phyloP scores from a whole-genome alignment of 495 filamentous ascomycete genomes.

The Trichoderma orchidacearum region DNA sequence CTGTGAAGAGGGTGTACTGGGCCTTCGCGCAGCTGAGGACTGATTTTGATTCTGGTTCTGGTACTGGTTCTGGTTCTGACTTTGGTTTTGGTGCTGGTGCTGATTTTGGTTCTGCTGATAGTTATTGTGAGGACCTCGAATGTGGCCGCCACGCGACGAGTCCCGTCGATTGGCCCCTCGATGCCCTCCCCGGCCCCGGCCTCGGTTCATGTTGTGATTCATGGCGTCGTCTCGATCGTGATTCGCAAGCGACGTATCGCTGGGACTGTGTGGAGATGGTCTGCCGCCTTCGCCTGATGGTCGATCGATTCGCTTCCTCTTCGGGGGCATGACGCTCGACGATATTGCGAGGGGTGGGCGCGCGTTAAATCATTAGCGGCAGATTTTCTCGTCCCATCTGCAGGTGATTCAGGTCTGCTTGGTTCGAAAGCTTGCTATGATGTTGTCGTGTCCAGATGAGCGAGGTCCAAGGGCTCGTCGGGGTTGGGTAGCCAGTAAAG shows the following conservation, averaged over 20 bases:
- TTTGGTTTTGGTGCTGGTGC: background rate
- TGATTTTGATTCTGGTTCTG: background rate
- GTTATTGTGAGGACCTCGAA: background rate
- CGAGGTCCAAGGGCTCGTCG: background rate
- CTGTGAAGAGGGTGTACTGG: conserved; percentile 5
- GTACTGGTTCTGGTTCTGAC: background rate
- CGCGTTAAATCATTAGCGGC: background rate
- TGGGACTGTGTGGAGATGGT: conserved; percentile 39
- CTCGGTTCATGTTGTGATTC: conserved; percentile 7
- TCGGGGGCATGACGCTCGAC: conserved; percentile 29
- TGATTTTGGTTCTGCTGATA: background rate
- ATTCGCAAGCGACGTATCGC: conserved; percentile 30
- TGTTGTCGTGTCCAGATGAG: background rate
- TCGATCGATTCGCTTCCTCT: conserved; percentile 40
- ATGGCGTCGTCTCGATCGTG: conserved; percentile 29
- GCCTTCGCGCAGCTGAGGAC: background rate
- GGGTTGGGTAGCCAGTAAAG: background rate
- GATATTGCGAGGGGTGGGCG: conserved; percentile 1
- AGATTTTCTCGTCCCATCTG: background rate
- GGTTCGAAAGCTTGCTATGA: background rate
- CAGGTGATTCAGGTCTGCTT: background rate
- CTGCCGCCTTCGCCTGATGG: conserved; percentile 28
- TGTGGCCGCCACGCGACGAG: conserved; percentile 18
- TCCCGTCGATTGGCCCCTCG: conserved; percentile 29
- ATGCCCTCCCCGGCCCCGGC: conserved; percentile 22